Evolutionary conservation across 1,139 yeast species (phyloP), one percentile per base, ranked within the genome.

Genomic region (Komagataea norvegica): DNA sequence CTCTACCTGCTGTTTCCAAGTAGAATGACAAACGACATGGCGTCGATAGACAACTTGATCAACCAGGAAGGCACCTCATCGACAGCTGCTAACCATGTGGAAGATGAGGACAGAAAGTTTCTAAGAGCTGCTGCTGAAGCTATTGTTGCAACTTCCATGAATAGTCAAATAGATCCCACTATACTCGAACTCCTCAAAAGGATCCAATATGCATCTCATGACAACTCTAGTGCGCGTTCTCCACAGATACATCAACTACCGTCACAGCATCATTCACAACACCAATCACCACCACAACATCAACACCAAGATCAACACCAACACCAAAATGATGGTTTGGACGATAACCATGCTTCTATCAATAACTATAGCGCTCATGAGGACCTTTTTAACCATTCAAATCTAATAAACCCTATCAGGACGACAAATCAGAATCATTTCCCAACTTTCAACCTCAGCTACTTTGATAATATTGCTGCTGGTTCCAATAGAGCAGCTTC

Each of bases 101-200:
- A 50, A 18, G 57, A 53, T 37, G 57, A 52, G 30, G 56, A 52
- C 29, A 45, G 55, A 34, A 49, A 46, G 40, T 53, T 53, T 39
- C 38, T 53, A 13, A 37, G 54, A 28, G 55, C 54, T 10, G 57
- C 57, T 3, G 55, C 57, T 6, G 57, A 53, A 36, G 57, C 57
- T 8, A 53, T 53, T 10, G 56, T 53, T 7, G 57, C 57, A 6
- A 52, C 56, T 0, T 52, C 57, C 11, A 49, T 52, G 52, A 49
- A 47, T 34, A 44, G 44, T 28, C 49, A 51, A 21, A 51, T 53
- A 4, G 57, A 53, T 34, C 56, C 57, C 6, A 53, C 57, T 8
- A 53, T 53, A 17, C 25, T 53, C 20, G 57, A 53, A 36, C 39
- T 53, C 10, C 39, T 53, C 32, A 51, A 52, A 29, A 40, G 57